A percentile compares a stretch with the other conserved stretches of the same genome.
phyloP scores from a whole-genome alignment of 2,329 filamentous ascomycete genomes.

The Hypoxylon sp. region DNA sequence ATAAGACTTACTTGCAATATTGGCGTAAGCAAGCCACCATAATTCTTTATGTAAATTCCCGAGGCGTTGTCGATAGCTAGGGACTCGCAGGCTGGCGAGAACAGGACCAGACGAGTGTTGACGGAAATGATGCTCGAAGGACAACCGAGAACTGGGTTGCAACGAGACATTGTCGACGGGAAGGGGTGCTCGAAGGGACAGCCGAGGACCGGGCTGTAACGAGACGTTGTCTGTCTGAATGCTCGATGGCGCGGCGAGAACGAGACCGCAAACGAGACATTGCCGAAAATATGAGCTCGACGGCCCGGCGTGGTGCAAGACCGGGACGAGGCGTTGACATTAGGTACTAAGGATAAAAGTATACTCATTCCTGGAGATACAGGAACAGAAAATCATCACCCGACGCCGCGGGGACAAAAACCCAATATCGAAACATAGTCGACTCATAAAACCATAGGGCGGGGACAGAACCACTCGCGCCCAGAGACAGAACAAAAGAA shows the following conservation, averaged over 20 bases:
- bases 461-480: constrained; percentile 32
- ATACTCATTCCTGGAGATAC: not conserved
- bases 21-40: not conserved
- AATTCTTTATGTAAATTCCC: no score
- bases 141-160: constrained; percentile 33
- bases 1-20: not conserved
- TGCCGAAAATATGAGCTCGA: constrained; percentile 6
- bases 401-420: constrained; percentile 12
- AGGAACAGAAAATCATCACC: not conserved
- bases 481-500: not conserved
- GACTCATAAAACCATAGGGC: constrained; percentile 16
- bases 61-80: constrained; percentile 5
- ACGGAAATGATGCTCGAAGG: constrained; percentile 27
- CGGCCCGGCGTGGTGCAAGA: no score
- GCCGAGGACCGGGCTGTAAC: constrained; percentile 30
- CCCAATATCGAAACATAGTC: constrained; percentile 31
- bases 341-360: no score
- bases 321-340: no score
- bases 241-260: constrained; percentile 6
- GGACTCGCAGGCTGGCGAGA: constrained; percentile 12
- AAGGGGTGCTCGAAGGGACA: constrained; percentile 34
- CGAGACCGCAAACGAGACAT: not conserved
- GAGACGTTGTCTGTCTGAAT: constrained; percentile 16
- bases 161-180: constrained; percentile 26
- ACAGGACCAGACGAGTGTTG: constrained; percentile 10